Base-by-base conservation (phyloP, 352 stramenopile species). In the Phytophthora citricola region DNA sequence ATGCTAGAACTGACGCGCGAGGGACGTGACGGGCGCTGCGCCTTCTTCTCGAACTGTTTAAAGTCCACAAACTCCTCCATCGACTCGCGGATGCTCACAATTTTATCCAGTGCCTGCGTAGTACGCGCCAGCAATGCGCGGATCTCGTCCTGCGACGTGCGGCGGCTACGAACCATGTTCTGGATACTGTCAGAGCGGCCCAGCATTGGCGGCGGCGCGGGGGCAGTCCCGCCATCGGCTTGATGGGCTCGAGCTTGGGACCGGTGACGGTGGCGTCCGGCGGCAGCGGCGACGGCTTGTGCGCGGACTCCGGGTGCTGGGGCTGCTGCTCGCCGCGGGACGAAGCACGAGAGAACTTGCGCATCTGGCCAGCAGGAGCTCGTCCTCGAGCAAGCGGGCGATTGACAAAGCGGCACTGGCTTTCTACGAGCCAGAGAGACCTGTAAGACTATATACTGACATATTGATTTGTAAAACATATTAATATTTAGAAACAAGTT, bases 31-130 rank as follows among this genome's bases (percentile, higher is more conserved):
- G 27, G 53, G 14, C 59, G 61, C 22, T 66, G 66, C 49, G 67
- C 26, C 26, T 75, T 71, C 58, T 79, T 88, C 49, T 88, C 76
- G 58, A 92, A 94, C 63, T 94, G 83, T 55, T 85, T 83, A 50
- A 94, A 94, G 63, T 94, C 86, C 29, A 94, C 84, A 15, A 91
- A 66, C 17, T 79, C 72, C 67, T 94, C 86, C 86, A 94, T 92
- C 36, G 83, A 92, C 69, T 94, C 82, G 48, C 86, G 83, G 54
- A 94, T 94, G 55, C 76, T 83, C 63, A 94, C 86, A 62, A 94
- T 94, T 51, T 90, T 90, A 71, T 92, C 81, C 55, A 94, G 77
- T 29, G 86, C 86, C 26, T 63, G 69, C 17, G 75, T 91, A 15
- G 86, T 94, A 34, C 84, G 83, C 53, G 79, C 68, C 46, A 94